Evolutionary conservation across 2,329 filamentous ascomycete species (phyloP), one percentile per base, ranked within the genome.

Genomic region (Talaromyces islandicus): DNA sequence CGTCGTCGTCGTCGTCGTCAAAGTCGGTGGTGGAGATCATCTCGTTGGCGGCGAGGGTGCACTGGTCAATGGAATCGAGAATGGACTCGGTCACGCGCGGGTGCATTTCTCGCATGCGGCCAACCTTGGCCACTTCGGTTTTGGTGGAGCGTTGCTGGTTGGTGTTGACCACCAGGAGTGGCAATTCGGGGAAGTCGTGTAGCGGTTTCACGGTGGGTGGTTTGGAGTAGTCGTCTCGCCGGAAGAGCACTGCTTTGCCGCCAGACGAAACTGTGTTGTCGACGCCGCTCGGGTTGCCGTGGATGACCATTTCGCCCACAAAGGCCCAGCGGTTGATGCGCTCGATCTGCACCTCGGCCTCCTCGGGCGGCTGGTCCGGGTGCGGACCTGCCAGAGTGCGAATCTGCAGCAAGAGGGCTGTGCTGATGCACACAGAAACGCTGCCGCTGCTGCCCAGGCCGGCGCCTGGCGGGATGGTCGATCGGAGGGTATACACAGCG

Each of bases 251-350:
- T 0, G 92, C 94, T 77, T 96, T 97, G 60, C 94, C 94, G 69
- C 95, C 90, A 12, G 92, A 90, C 12, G 93, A 84, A 29, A 99
- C 93, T 2, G 94, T 99, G 75, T 99, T 99, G 77, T 99, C 94
- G 50, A 99, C 91, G 0, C 94, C 94, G 0, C 91, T 96, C 0
- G 94, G 94, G 70, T 96, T 97, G 41, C 93, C 94, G 71, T 99
- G 94, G 64, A 97, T 97, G 76, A 92, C 94, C 86, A 97, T 89
- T 74, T 99, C 94, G 25, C 89, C 89, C 0, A 99, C 94, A 74
- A 97, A 97, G 0, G 94, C 92, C 94, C 95, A 99, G 63, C 90
- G 85, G 75, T 99, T 99, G 77, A 99, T 97, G 64, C 93, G 87
- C 77, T 97, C 92, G 30, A 97, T 84, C 72, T 99, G 93, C 50